A percentile compares a stretch with the other conserved stretches of the same genome.
phyloP scores from a whole-genome alignment of 1,284 basidiomycete species.

The Ceratobasidium sp. region DNA sequence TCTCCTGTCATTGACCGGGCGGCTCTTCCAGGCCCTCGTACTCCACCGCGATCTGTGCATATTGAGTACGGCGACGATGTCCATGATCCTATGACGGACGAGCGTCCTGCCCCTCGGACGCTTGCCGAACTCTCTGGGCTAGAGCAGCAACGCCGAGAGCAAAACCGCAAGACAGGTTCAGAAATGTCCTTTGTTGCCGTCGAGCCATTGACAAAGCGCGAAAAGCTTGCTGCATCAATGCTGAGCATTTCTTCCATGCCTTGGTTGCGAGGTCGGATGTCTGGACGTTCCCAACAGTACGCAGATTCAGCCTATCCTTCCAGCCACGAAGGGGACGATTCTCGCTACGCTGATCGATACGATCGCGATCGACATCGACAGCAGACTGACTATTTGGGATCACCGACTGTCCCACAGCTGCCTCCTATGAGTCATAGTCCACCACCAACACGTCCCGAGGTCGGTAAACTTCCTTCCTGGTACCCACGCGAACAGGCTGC shows the following conservation, averaged over 20 bases:
- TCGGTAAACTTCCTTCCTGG: slow-evolving; percentile 35
- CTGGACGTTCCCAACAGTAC: slow-evolving; percentile 20
- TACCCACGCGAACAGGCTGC: slow-evolving; percentile 37
- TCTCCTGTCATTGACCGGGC: slow-evolving; percentile 20
- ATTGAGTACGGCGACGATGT: slow-evolving; percentile 13
- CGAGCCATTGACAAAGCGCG: slow-evolving; percentile 33
- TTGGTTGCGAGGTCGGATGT: slow-evolving; percentile 17
- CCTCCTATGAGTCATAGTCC: slow-evolving; percentile 20
- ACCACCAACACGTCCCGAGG: slow-evolving; percentile 27
- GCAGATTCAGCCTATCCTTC: slow-evolving; percentile 15
- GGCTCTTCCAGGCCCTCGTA: background rate
- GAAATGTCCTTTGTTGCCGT: slow-evolving; percentile 36
- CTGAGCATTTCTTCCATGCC: slow-evolving; percentile 37
- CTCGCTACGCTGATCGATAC: slow-evolving; percentile 24
- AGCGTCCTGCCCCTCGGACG: slow-evolving; percentile 15
- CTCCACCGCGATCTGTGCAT: slow-evolving; percentile 23
- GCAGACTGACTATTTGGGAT: slow-evolving; percentile 8
- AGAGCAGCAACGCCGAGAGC: slow-evolving; percentile 28
- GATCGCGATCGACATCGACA: slow-evolving; percentile 24
- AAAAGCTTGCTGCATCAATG: slow-evolving; percentile 37
- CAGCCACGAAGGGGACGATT: slow-evolving; percentile 24
- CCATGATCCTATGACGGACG: background rate
- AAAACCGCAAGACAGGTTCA: slow-evolving; percentile 34
- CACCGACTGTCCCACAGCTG: slow-evolving; percentile 26
- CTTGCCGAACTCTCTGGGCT: background rate